These are phyloP conservation scores for Wilhelminamyces savonicus DNA, from an alignment of 805 yeast genomes.

Conservation along the genomic window DNA sequence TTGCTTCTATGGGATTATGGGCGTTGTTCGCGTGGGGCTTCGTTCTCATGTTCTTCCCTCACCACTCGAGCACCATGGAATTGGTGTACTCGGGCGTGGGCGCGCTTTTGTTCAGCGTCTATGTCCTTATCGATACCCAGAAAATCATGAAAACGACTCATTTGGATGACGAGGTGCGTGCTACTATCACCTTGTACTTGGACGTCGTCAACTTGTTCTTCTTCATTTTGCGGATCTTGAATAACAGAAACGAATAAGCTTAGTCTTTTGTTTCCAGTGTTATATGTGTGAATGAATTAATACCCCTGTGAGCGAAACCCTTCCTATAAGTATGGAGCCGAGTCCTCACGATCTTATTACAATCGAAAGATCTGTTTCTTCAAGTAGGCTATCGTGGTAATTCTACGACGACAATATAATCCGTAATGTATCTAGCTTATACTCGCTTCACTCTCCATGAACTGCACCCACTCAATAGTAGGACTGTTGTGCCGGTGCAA, in stretches of 20 bases:
- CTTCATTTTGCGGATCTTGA: slow-evolving; percentile 62
- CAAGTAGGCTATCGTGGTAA: too few species aligned
- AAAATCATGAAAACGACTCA: slow-evolving; percentile 64
- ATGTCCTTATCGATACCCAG: slow-evolving; percentile 78
- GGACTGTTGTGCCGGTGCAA: too few species aligned
- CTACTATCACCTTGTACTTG: slow-evolving; percentile 71
- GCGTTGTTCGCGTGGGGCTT: slow-evolving; percentile 67
- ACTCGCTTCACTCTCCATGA: too few species aligned
- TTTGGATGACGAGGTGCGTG: slow-evolving; percentile 81
- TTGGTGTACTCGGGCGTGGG: slow-evolving; percentile 66
- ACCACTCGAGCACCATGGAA: slow-evolving; percentile 48
- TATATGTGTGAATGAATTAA: too few species aligned
- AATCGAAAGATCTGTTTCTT: too few species aligned
- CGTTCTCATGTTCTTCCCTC: slow-evolving; percentile 60
- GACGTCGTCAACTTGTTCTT: slow-evolving; percentile 80
- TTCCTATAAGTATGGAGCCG: too few species aligned
- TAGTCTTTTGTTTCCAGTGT: too few species aligned
- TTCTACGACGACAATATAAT: too few species aligned
- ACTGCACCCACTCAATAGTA: too few species aligned
- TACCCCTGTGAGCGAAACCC: too few species aligned
- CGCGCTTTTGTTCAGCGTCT: slow-evolving; percentile 65
- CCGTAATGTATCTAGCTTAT: too few species aligned
- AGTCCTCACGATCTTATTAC: too few species aligned
- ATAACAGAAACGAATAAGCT: slow-evolving; percentile 7
- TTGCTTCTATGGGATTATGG: slow-evolving; percentile 50